A percentile compares a stretch with the other conserved stretches of the same genome.
phyloP scores from a whole-genome alignment of 306 rosid species.

The Vicia faba region DNA sequence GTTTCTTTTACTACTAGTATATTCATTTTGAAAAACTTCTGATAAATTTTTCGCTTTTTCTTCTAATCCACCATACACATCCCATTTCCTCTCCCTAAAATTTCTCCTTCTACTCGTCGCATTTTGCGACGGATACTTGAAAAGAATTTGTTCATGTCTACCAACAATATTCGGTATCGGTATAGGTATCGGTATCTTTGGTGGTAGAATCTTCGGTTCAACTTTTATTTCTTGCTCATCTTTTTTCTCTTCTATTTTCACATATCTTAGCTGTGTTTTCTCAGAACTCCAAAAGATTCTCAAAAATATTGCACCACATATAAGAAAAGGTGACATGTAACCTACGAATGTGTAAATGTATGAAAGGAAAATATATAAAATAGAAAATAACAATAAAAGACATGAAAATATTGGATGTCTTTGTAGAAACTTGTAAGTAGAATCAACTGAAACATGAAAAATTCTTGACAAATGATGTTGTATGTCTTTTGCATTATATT shows the following conservation, averaged over 20 bases:
- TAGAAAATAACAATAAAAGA: slow-evolving; percentile 28
- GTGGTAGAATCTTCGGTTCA: slow-evolving; percentile 1
- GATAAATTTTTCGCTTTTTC: slow-evolving; percentile 35
- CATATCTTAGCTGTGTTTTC: slow-evolving; percentile 42
- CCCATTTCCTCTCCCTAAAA: slow-evolving; percentile 48
- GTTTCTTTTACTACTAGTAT: not conserved
- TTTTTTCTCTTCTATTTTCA: slow-evolving; percentile 32
- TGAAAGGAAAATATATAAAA: slow-evolving; percentile 56
- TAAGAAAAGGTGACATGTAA: slow-evolving; percentile 65
- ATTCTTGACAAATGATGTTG: slow-evolving; percentile 44
- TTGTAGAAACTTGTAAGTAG: slow-evolving; percentile 44
- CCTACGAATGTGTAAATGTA: slow-evolving; percentile 48
- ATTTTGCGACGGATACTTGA: slow-evolving; percentile 38
- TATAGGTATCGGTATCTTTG: slow-evolving; percentile 4
- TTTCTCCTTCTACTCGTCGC: slow-evolving; percentile 58
- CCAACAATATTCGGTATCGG: not conserved
- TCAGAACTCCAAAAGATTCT: slow-evolving; percentile 78
- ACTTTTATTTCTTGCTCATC: slow-evolving; percentile 22
- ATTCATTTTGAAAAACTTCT: slow-evolving; percentile 30
- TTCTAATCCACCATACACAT: slow-evolving; percentile 37
- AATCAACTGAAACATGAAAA: slow-evolving; percentile 37
- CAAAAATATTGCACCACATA: slow-evolving; percentile 52
- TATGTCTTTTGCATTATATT: slow-evolving; percentile 48
- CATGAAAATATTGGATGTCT: slow-evolving; percentile 56
- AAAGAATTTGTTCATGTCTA: slow-evolving; percentile 20